Evolutionary conservation across 441 rosid genomes (phyloP).

Genomic region (Corymbia calophylla): DNA sequence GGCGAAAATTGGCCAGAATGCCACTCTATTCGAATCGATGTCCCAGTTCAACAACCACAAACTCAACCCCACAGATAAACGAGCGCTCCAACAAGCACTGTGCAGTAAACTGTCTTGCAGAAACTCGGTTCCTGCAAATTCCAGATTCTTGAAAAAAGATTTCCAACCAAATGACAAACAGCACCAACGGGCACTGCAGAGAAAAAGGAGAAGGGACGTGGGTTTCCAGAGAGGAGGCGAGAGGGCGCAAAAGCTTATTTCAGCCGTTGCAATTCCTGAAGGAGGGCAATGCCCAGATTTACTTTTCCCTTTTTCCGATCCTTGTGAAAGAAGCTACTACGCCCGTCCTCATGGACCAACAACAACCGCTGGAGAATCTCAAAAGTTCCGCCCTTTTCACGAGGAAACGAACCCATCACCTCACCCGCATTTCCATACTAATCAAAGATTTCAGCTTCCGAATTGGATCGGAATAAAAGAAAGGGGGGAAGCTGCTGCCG

Average conservation of each 20-base stretch:
- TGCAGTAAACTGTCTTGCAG: neutral
- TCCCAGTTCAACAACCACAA: neutral
- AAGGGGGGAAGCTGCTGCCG: neutral
- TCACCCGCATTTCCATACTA: neutral
- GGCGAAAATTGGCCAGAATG: neutral
- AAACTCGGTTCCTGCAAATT: neutral
- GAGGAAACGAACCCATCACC: neutral
- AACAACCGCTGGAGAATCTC: neutral
- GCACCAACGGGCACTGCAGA: conserved; percentile 15
- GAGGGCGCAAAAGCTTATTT: conserved; percentile 24
- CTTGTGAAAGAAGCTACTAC: conserved; percentile 32
- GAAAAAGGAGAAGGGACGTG: neutral
- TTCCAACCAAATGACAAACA: neutral
- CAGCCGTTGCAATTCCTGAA: conserved; percentile 26
- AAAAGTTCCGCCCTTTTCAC: neutral
- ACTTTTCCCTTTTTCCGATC: conserved; percentile 20
- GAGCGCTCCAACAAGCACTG: neutral
- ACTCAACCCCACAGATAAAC: neutral
- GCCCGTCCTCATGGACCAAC: neutral
- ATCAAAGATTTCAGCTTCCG: neutral
- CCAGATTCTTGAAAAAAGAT: neutral
- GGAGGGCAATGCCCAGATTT: neutral
- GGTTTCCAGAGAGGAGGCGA: neutral
- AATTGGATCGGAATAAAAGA: neutral
- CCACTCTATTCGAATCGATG: neutral